These are phyloP conservation scores for Chaetomiaceae sp. DNA, from an alignment of 2,329 filamentous ascomycete species.

Conservation along the genomic window DNA sequence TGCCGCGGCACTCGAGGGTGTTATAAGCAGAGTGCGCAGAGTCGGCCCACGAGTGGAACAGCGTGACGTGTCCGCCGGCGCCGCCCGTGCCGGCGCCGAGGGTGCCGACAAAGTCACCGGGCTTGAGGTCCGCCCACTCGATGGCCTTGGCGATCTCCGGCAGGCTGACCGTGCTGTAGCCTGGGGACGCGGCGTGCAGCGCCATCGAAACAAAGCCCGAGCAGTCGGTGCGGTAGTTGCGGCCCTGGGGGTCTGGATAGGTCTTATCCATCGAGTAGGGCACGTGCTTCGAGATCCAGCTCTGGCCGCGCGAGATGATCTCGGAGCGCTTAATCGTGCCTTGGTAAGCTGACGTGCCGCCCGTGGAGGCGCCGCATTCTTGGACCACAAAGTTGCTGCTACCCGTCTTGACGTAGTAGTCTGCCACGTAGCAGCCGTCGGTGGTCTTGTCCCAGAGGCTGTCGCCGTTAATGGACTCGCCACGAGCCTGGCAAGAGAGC, in stretches of 20 bases:
- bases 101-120: conserved; percentile 17
- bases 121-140: conserved; percentile 9
- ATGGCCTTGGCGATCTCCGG: conserved; percentile 9
- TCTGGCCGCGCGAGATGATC: conserved; percentile 7
- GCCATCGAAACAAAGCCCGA: conserved; percentile 19
- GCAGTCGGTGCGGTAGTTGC: conserved; percentile 12
- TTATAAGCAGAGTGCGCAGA: conserved; percentile 1
- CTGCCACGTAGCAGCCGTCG: conserved; percentile 14
- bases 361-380: conserved; percentile 1
- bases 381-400: conserved; percentile 1
- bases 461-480: conserved; percentile 9
- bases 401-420: conserved; percentile 16
- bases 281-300: too few species aligned
- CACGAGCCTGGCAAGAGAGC: conserved; percentile 6
- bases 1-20: conserved; percentile 14
- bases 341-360: conserved; percentile 4
- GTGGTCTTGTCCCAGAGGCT: conserved; percentile 13
- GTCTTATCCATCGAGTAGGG: too few species aligned
- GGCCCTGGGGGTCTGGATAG: too few species aligned
- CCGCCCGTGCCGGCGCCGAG: conserved; percentile 16
- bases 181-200: conserved; percentile 13
- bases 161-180: conserved; percentile 17
- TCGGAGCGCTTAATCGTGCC: conserved; percentile 15
- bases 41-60: conserved; percentile 15
- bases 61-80: conserved; percentile 11